Evolutionary conservation across 345 rosid species (phyloP).

Genomic region (Hevea brasiliensis): DNA sequence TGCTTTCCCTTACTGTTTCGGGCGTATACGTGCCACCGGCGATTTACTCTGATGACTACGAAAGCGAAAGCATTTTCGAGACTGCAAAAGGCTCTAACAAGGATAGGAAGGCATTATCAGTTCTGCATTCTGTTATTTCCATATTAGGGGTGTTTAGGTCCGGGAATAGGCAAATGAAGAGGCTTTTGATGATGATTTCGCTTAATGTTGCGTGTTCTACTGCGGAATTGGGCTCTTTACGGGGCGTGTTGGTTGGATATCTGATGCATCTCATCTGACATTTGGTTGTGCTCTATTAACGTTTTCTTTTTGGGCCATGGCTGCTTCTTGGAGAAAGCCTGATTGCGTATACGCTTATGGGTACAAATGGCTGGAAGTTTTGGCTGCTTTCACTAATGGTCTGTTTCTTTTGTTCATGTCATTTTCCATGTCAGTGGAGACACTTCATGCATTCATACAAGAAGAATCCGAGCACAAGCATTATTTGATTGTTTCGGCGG

Average conservation of each 20-base stretch:
- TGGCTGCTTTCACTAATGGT: conserved; percentile 96
- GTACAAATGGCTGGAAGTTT: conserved; percentile 88
- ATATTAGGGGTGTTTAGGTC: conserved; percentile 46
- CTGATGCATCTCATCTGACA: conserved; percentile 97
- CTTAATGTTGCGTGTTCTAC: conserved; percentile 91
- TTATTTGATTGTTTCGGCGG: conserved; percentile 95
- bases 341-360: conserved; percentile 80
- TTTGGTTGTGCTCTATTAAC: conserved; percentile 96
- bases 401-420: conserved; percentile 99
- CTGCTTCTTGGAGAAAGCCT: conserved; percentile 73
- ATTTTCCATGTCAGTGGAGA: conserved; percentile 96
- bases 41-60: conserved; percentile 37
- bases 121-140: conserved; percentile 30
- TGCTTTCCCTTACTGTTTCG: conserved; percentile 63
- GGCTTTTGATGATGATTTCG: conserved; percentile 66
- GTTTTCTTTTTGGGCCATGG: conserved; percentile 89
- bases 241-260: conserved; percentile 89
- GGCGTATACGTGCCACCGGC: conserved; percentile 76
- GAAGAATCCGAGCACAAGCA: conserved; percentile 99
- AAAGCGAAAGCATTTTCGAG: conserved; percentile 29
- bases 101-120: conserved; percentile 20
- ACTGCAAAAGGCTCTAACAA: conserved; percentile 30
- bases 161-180: conserved; percentile 76
- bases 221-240: conserved; percentile 74
- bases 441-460: conserved; percentile 97